These are phyloP conservation scores for Penicillium canariense DNA, from an alignment of 495 filamentous ascomycete species.

Conservation along the genomic window DNA sequence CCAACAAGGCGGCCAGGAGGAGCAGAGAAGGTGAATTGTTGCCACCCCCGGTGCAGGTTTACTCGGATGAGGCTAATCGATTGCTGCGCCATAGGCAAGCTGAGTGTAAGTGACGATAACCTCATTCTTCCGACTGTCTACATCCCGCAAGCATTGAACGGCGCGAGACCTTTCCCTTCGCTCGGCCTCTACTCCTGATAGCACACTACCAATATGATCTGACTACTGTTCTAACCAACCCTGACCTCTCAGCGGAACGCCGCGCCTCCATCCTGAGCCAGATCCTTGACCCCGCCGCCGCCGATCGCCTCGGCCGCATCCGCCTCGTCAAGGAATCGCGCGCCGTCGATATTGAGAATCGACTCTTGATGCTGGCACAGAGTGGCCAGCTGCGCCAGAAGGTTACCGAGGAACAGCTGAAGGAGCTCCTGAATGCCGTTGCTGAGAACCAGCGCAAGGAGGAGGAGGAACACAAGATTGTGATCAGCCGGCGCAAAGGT, in stretches of 20 bases:
- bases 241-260: constrained; percentile 32
- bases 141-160: background rate
- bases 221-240: background rate
- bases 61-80: background rate
- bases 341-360: constrained; percentile 85
- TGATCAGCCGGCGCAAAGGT: constrained; percentile 78
- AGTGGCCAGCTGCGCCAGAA: constrained; percentile 80
- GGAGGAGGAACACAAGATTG: constrained; percentile 73
- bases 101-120: constrained; percentile 52
- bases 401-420: constrained; percentile 89
- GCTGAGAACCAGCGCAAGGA: constrained; percentile 64
- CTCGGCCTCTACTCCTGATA: background rate
- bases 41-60: too few species aligned
- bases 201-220: background rate
- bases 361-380: constrained; percentile 87
- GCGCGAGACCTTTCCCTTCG: background rate
- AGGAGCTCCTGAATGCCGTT: constrained; percentile 81
- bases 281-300: constrained; percentile 90
- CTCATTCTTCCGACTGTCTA: background rate
- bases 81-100: constrained; percentile 50
- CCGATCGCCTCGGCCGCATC: constrained; percentile 90
- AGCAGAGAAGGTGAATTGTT: constrained; percentile 58
- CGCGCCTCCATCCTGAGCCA: constrained; percentile 79
- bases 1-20: constrained; percentile 54
- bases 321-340: constrained; percentile 92